A percentile compares a stretch with the other conserved stretches of the same genome.
Conservation (phyloP, 306 rosid genomes). For the Nissolia schottii region DNA sequence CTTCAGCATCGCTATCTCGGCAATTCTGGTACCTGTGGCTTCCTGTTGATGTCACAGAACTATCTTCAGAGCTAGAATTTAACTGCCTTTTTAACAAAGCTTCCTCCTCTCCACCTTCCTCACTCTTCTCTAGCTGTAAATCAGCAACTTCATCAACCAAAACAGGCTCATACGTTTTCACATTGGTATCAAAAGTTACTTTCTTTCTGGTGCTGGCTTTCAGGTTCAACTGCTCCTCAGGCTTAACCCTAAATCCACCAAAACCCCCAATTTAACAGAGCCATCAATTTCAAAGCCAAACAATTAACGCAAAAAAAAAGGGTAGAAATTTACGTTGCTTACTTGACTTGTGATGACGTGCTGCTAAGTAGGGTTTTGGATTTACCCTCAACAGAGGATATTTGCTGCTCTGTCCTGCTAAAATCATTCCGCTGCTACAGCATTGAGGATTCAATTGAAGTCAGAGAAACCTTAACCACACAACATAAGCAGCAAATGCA, state of each 20-base stretch:
- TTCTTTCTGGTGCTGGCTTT: slow-evolving; percentile 45
- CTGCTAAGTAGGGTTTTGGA: slow-evolving; percentile 8
- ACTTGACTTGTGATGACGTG: slow-evolving; percentile 40
- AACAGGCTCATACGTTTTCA: slow-evolving; percentile 61
- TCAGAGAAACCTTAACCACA: background rate
- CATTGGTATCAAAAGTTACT: slow-evolving; percentile 68
- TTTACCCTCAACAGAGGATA: slow-evolving; percentile 25
- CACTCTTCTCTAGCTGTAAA: slow-evolving; percentile 24
- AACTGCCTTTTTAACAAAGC: slow-evolving; percentile 28
- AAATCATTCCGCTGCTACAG: slow-evolving; percentile 40
- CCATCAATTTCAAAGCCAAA: background rate
- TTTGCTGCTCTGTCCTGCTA: slow-evolving; percentile 29
- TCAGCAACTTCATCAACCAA: slow-evolving; percentile 28
- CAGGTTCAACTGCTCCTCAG: slow-evolving; percentile 34
- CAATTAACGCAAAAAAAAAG: background rate
- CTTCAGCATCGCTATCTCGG: slow-evolving; percentile 63
- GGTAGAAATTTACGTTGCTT: slow-evolving; percentile 16
- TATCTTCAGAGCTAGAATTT: slow-evolving; percentile 50
- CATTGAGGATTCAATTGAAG: background rate
- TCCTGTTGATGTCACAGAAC: slow-evolving; percentile 34
- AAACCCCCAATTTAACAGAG: background rate
- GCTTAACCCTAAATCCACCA: slow-evolving; percentile 37
- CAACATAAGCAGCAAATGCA: background rate
- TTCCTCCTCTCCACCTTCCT: slow-evolving; percentile 21
- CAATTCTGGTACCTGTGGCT: slow-evolving; percentile 63